Evolutionary conservation across 1,284 basidiomycete species (phyloP), one percentile per base, ranked within the genome.

Genomic region (Leccinum fallax): DNA sequence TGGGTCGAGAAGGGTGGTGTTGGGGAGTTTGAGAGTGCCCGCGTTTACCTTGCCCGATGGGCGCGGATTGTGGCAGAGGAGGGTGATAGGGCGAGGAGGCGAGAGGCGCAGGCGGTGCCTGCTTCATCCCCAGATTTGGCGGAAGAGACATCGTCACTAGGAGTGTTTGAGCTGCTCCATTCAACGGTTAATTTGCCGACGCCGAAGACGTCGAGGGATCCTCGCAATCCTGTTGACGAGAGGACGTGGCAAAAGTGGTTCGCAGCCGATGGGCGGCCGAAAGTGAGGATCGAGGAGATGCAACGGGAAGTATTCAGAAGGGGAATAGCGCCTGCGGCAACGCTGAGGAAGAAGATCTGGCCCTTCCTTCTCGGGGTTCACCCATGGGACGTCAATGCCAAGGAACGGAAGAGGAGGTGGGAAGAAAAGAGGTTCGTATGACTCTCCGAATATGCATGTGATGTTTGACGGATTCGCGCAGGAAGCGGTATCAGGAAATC

Each of bases 1-100:
- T 92, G 90, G 90, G 87, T 93, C 9, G 89, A 93, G 72, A 89
- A 92, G 69, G 92, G 92, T 15, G 93, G 92, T 5, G 90, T 94
- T 9, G 93, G 90, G 13, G 94, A 96, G 75, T 99, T 97, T 74
- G 97, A 99, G 76, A 92, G 92, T 61, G 97, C 97, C 0, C 82
- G 97, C 3, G 94, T 99, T 5, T 99, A 98, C 74, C 85, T 99
- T 8, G 97, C 97, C 1, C 85, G 94, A 32, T 99, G 97, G 97
- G 97, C 97, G 0, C 83, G 95, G 58, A 89, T 95, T 53, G 97
- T 99, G 0, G 97, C 95, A 1, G 95, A 97, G 76, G 95, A 97
- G 74, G 95, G 95, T 7, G 95, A 98, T 74, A 84, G 92, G 11
- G 88, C 94, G 8, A 83, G 95, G 36, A 80, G 87, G 63, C 83